These are phyloP conservation scores for Zygotorulaspora florentina DNA, from an alignment of 805 yeast genomes.

Conservation along the genomic window DNA sequence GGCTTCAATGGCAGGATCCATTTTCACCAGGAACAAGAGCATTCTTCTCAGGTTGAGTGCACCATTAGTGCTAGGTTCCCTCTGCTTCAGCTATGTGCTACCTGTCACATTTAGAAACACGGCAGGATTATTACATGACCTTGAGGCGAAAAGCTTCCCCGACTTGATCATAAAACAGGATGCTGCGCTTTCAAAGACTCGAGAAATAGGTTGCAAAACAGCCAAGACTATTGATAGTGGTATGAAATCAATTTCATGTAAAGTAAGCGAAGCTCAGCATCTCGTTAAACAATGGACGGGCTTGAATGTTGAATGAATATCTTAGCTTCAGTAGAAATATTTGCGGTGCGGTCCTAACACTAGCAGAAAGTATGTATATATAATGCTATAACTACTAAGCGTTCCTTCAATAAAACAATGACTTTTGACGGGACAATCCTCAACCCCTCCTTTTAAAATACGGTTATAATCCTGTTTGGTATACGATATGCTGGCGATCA, in stretches of 20 bases:
- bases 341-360: neutral
- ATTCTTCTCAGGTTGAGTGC: conserved; percentile 43
- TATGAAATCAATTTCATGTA: conserved; percentile 1
- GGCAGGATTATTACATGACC: conserved; percentile 41
- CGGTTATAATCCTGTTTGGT: neutral
- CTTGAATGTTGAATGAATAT: conserved; percentile 16
- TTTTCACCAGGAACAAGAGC: conserved; percentile 52
- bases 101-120: conserved; percentile 56
- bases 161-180: conserved; percentile 25
- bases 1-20: conserved; percentile 57
- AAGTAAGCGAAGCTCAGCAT: conserved; percentile 7
- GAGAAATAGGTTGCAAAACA: conserved; percentile 3
- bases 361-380: neutral
- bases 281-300: conserved; percentile 25
- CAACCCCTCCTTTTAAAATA: neutral
- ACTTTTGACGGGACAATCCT: neutral
- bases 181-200: conserved; percentile 13
- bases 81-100: conserved; percentile 50
- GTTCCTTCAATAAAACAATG: neutral
- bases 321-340: neutral
- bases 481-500: conserved; percentile 7
- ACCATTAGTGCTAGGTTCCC: conserved; percentile 50
- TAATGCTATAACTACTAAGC: neutral
- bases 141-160: conserved; percentile 42
- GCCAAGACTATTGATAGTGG: neutral